A percentile compares a stretch with the other conserved stretches of the same genome.
phyloP scores from a whole-genome alignment of 306 rosid genomes.

The Sicyos edulis region DNA sequence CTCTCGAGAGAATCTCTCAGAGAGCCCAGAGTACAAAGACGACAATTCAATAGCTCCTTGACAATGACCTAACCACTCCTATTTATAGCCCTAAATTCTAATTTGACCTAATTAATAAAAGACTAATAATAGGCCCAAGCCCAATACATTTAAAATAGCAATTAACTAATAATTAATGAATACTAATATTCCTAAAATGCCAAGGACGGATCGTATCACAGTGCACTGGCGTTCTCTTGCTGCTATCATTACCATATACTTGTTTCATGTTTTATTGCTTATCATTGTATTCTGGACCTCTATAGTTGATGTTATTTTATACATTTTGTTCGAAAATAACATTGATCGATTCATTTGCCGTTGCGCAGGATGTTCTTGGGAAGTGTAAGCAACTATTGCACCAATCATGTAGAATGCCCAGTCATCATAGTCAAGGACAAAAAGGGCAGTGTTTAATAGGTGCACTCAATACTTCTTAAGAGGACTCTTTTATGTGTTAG shows the following conservation, averaged over 20 bases:
- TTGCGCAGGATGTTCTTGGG: constrained; percentile 80
- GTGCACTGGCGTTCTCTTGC: not conserved
- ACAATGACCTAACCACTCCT: too few species aligned
- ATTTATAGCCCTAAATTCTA: too few species aligned
- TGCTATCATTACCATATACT: not conserved
- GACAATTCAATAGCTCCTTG: too few species aligned
- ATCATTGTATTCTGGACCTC: not conserved
- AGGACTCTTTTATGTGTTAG: constrained; percentile 7
- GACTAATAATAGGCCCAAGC: too few species aligned
- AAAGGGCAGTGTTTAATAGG: constrained; percentile 29
- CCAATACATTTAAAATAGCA: too few species aligned
- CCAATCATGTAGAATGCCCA: constrained; percentile 66
- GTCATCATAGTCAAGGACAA: constrained; percentile 62
- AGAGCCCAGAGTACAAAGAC: too few species aligned
- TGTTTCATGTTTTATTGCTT: not conserved
- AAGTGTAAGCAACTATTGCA: constrained; percentile 84
- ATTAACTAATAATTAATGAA: too few species aligned
- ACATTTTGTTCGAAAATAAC: not conserved
- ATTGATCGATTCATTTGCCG: not conserved
- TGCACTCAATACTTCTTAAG: constrained; percentile 11
- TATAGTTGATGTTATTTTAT: not conserved
- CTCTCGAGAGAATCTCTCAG: too few species aligned
- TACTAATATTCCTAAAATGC: too few species aligned
- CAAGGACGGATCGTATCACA: too few species aligned
- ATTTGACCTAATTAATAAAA: too few species aligned